phyloP scores from a whole-genome alignment of 208 protist genomes.

The Tetramitus jugosus region DNA sequence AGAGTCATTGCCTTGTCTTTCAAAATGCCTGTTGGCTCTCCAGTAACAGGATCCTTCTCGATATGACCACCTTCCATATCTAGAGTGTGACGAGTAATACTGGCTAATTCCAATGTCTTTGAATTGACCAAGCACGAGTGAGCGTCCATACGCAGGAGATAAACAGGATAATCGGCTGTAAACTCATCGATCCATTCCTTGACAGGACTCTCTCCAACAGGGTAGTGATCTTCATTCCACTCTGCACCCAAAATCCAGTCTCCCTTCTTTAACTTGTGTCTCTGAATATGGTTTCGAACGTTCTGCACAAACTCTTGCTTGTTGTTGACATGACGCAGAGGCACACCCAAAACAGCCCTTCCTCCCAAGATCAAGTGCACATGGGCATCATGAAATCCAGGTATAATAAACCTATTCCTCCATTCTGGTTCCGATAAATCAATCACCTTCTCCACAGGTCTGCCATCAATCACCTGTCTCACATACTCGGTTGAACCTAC shows the following conservation, averaged over 20 bases:
- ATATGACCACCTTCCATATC: constrained; percentile 41
- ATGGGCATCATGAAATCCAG: constrained; percentile 58
- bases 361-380: constrained; percentile 54
- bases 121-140: constrained; percentile 54
- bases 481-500: too few relatives aligned
- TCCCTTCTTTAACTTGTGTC: constrained; percentile 30
- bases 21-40: constrained; percentile 50
- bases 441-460: too few relatives aligned
- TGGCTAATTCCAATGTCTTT: constrained; percentile 40
- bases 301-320: constrained; percentile 39
- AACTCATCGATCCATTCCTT: constrained; percentile 53
- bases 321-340: constrained; percentile 33
- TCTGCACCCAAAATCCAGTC: constrained; percentile 48
- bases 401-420: constrained; percentile 40
- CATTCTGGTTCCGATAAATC: too few relatives aligned
- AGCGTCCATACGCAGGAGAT: constrained; percentile 49
- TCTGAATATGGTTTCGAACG: constrained; percentile 28
- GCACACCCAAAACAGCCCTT: background rate
- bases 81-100: constrained; percentile 44
- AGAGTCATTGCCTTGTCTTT: constrained; percentile 54
- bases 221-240: constrained; percentile 48
- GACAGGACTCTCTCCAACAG: constrained; percentile 38
- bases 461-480: too few relatives aligned
- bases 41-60: constrained; percentile 38
- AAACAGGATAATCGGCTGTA: constrained; percentile 39